Percentiles rank a stretch among this genome's conserved stretches.
These are phyloP conservation scores for Erysimum cheiri DNA, from an alignment of 441 rosid genomes.

Conservation along the genomic window DNA sequence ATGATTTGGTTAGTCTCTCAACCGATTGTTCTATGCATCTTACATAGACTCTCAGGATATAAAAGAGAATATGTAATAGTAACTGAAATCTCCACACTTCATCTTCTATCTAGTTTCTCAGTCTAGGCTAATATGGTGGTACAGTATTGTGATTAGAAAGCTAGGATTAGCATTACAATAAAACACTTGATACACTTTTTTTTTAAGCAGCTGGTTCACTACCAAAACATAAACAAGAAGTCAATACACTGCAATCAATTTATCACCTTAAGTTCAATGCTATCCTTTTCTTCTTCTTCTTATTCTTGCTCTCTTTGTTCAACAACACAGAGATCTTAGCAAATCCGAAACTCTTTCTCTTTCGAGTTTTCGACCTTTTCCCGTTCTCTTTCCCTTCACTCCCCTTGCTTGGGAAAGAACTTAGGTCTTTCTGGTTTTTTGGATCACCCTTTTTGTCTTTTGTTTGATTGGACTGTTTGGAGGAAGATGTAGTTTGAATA, in stretches of 20 bases:
- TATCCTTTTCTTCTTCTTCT: constrained; percentile 64
- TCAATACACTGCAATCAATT: constrained; percentile 1
- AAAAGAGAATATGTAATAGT: background rate
- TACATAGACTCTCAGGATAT: background rate
- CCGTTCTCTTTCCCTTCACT: constrained; percentile 53
- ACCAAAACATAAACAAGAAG: background rate
- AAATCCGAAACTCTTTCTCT: constrained; percentile 85
- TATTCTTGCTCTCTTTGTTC: constrained; percentile 72
- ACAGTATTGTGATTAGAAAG: background rate
- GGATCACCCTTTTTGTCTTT: too few relatives aligned
- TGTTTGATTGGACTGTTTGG: too few relatives aligned
- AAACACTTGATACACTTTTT: constrained; percentile 5
- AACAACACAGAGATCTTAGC: constrained; percentile 67
- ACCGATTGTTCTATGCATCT: background rate
- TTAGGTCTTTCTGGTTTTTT: too few relatives aligned
- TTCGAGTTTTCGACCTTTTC: constrained; percentile 53
- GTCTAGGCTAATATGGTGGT: background rate
- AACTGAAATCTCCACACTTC: background rate
- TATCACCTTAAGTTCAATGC: constrained; percentile 57
- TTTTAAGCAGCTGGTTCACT: background rate
- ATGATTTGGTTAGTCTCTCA: background rate
- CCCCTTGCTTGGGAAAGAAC: constrained; percentile 33
- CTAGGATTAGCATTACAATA: constrained; percentile 7
- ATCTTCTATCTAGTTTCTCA: background rate
- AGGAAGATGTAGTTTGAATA: too few relatives aligned